phyloP scores from a whole-genome alignment of 2,329 filamentous ascomycete genomes.

The Cercospora citrullina region DNA sequence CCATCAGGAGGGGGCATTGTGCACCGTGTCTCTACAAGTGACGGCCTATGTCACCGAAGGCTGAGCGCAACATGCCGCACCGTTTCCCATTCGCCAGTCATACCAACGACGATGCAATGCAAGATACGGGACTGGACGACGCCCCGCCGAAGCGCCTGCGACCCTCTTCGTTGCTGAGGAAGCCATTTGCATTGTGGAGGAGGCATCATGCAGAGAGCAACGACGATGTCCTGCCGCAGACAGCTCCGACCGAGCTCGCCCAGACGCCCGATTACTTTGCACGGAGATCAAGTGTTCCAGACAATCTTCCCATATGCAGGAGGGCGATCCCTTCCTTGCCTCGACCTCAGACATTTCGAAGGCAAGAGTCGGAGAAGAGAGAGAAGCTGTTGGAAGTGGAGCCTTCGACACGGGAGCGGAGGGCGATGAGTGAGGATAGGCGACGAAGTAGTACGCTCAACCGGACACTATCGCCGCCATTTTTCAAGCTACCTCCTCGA shows the following conservation, averaged over 20 bases:
- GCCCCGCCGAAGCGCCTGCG: slow-evolving; percentile 24
- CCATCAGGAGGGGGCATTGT: not conserved
- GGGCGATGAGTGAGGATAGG: slow-evolving; percentile 67
- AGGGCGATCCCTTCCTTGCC: slow-evolving; percentile 68
- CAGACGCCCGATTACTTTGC: slow-evolving; percentile 30
- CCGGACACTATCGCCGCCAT: slow-evolving; percentile 46
- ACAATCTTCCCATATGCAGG: slow-evolving; percentile 32
- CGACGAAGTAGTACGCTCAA: slow-evolving; percentile 41
- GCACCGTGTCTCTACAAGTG: slow-evolving; percentile 15
- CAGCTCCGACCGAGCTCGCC: slow-evolving; percentile 33
- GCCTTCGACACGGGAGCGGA: slow-evolving; percentile 64
- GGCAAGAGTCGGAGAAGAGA: slow-evolving; percentile 78
- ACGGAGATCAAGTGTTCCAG: slow-evolving; percentile 28
- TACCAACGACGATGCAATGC: slow-evolving; percentile 21
- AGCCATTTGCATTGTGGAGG: slow-evolving; percentile 27
- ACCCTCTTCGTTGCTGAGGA: slow-evolving; percentile 26
- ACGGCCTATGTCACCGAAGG: slow-evolving; percentile 6
- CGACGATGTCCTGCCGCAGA: slow-evolving; percentile 24
- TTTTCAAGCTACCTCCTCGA: slow-evolving; percentile 40
- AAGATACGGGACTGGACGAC: slow-evolving; percentile 31
- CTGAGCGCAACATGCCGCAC: slow-evolving; percentile 34
- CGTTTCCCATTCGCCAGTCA: slow-evolving; percentile 35
- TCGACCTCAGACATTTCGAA: slow-evolving; percentile 73
- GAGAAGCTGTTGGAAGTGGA: slow-evolving; percentile 69
- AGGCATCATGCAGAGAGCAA: slow-evolving; percentile 31